A percentile compares a stretch with the other conserved stretches of the same genome.
phyloP scores from a whole-genome alignment of 2,329 filamentous ascomycete species.

The Diatrype stigma region DNA sequence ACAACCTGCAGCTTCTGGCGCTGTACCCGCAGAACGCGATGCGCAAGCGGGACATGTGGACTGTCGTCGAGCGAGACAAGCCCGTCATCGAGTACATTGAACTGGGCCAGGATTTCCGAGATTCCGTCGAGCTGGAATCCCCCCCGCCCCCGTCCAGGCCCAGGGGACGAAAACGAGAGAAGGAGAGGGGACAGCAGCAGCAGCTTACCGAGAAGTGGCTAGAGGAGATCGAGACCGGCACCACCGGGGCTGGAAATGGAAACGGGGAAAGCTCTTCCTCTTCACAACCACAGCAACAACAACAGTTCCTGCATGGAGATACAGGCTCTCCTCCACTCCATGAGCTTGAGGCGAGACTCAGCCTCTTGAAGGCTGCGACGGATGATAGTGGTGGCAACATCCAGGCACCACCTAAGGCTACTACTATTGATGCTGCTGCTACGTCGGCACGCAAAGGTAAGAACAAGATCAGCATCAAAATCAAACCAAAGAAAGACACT shows the following conservation, averaged over 20 bases:
- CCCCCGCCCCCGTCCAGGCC: background rate
- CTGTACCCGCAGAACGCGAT: constrained; percentile 13
- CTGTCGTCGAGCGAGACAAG: background rate
- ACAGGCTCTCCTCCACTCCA: background rate
- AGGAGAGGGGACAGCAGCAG: too few relatives aligned
- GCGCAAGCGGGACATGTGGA: constrained; percentile 13
- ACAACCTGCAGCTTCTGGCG: constrained; percentile 20
- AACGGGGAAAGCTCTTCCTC: too few relatives aligned
- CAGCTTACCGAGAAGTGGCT: constrained; percentile 13
- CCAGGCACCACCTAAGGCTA: too few relatives aligned
- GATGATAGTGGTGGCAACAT: too few relatives aligned
- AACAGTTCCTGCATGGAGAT: too few relatives aligned
- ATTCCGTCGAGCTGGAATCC: background rate
- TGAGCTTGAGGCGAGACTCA: background rate
- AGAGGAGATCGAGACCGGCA: background rate
- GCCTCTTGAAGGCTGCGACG: background rate
- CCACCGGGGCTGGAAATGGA: background rate
- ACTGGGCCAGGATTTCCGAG: background rate
- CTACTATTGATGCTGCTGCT: background rate
- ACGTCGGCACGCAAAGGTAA: background rate
- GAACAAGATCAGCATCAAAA: too few relatives aligned
- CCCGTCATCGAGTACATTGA: constrained; percentile 4
- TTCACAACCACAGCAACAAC: too few relatives aligned
- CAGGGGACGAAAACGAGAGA: background rate
- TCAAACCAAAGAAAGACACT: too few relatives aligned